Evolutionary conservation across 805 yeast species (phyloP), one percentile per base, ranked within the genome.

Genomic region (Tetrapisispora fleetii): DNA sequence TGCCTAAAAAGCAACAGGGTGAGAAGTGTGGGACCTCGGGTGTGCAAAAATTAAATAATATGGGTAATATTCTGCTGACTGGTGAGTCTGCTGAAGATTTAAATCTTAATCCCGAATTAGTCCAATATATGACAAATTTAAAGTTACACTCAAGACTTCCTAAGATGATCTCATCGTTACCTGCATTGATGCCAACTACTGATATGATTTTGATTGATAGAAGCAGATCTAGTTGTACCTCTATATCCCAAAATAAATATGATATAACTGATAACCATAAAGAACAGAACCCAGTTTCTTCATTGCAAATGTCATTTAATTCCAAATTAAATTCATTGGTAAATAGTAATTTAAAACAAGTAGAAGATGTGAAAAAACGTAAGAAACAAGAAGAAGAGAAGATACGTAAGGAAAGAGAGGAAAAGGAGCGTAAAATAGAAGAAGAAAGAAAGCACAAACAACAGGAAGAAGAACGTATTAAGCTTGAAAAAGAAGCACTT

Each of bases 391-490:
- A 49, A 43, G 43, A 52, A 21, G 48, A 45, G 27, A 13, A 42
- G 39, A 32, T 17, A 37, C 40, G 40, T 22, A 47, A 30, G 21
- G 48, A 48, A 38, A 35, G 48, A 39, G 41, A 45, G 22, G 36
- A 47, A 22, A 19, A 19, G 18, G n/a, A 38, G 37, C 19, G 38
- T 48, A 19, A 48, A 41, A 18, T 38, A 35, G 27, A 36, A 37
- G 27, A 50, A 50, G 18, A 45, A 45, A 1, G 44, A 50, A 43
- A 9, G 10, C 50, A 67, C 13, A 66, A 70, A 46, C 28, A 57
- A 1, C 60, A 62, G 44, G 74, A 75, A 32, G 72, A 73, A 35
- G 38, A 40, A n/a, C 18, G 37, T n/a, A 17, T n/a, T 18, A 37
- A 35, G 30, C 16, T 21, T 43, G 21, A 48, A 49, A 14, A 36